phyloP scores from a whole-genome alignment of 1,284 basidiomycete species.

The Volvariella volvacea region DNA sequence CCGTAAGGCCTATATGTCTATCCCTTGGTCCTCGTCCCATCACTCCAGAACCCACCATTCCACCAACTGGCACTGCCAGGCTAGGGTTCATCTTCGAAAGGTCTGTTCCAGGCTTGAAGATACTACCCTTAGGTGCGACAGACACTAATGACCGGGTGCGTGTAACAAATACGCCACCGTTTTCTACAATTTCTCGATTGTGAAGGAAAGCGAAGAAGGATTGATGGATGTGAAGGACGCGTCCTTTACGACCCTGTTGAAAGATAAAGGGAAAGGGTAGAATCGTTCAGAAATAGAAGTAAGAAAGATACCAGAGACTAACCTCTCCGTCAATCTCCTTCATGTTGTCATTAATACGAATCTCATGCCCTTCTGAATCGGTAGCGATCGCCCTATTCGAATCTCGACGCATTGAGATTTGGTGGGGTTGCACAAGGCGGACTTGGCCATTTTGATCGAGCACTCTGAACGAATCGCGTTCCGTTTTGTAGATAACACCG shows the following conservation, averaged over 20 bases:
- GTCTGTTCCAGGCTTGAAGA: slow-evolving; percentile 64
- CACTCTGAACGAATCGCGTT: slow-evolving; percentile 91
- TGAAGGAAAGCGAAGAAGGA: slow-evolving; percentile 93
- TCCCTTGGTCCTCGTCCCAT: slow-evolving; percentile 75
- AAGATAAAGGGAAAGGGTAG: slow-evolving; percentile 2
- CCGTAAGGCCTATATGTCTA: slow-evolving; percentile 74
- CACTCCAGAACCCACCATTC: slow-evolving; percentile 76
- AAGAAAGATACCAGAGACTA: background rate
- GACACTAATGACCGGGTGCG: slow-evolving; percentile 76
- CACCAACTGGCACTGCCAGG: slow-evolving; percentile 55
- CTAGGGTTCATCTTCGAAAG: slow-evolving; percentile 97
- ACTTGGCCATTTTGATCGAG: slow-evolving; percentile 92
- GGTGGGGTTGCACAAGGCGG: slow-evolving; percentile 87
- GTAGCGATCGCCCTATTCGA: slow-evolving; percentile 83
- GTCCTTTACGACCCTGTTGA: slow-evolving; percentile 77
- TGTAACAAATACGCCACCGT: slow-evolving; percentile 92
- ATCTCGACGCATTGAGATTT: slow-evolving; percentile 89
- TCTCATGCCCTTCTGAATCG: slow-evolving; percentile 82
- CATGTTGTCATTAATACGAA: slow-evolving; percentile 85
- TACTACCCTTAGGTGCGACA: slow-evolving; percentile 77
- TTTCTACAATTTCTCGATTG: slow-evolving; percentile 87
- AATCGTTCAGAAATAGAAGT: slow-evolving; percentile 1
- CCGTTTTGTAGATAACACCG: slow-evolving; percentile 97
- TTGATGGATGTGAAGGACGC: slow-evolving; percentile 92
- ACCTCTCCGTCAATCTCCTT: slow-evolving; percentile 92